Conservation (phyloP, 2,329 filamentous ascomycete genomes). For the Colletotrichum spaethianum region DNA sequence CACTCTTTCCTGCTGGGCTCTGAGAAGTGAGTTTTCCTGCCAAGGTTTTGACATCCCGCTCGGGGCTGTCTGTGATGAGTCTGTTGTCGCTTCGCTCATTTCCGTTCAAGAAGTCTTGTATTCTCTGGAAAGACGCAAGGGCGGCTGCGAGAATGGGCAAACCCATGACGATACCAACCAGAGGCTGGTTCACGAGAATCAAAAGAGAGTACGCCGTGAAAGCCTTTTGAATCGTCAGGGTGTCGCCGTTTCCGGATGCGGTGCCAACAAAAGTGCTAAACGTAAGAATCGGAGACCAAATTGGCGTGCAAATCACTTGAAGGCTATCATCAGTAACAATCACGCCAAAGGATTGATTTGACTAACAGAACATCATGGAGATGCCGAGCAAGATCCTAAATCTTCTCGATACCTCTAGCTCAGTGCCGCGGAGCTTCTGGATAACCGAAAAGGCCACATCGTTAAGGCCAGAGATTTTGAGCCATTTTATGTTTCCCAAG, state of each 20-base stretch:
- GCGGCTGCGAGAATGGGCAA: slow-evolving; percentile 43
- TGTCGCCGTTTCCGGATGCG: slow-evolving; percentile 16
- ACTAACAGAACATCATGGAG: slow-evolving; percentile 40
- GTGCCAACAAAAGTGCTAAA: slow-evolving; percentile 43
- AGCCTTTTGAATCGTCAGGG: slow-evolving; percentile 40
- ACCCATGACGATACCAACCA: slow-evolving; percentile 43
- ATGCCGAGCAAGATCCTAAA: slow-evolving; percentile 44
- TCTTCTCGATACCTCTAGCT: slow-evolving; percentile 44
- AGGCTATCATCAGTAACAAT: not conserved
- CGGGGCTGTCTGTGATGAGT: not conserved
- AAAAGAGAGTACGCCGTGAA: slow-evolving; percentile 44
- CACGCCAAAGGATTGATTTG: not conserved
- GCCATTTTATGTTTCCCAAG: slow-evolving; percentile 64
- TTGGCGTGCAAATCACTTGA: slow-evolving; percentile 41
- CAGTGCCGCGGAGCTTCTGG: slow-evolving; percentile 41
- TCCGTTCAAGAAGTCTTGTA: slow-evolving; percentile 46
- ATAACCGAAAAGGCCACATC: slow-evolving; percentile 51
- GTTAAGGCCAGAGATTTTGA: slow-evolving; percentile 65
- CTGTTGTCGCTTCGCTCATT: slow-evolving; percentile 41
- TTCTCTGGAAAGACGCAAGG: slow-evolving; percentile 45
- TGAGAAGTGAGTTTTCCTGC: not conserved
- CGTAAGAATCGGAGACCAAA: slow-evolving; percentile 44
- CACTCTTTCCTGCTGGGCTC: not conserved
- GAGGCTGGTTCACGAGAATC: slow-evolving; percentile 44
- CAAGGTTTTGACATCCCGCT: not conserved